Conservation (phyloP, 345 rosid genomes). For the Eucalyptus rudis region DNA sequence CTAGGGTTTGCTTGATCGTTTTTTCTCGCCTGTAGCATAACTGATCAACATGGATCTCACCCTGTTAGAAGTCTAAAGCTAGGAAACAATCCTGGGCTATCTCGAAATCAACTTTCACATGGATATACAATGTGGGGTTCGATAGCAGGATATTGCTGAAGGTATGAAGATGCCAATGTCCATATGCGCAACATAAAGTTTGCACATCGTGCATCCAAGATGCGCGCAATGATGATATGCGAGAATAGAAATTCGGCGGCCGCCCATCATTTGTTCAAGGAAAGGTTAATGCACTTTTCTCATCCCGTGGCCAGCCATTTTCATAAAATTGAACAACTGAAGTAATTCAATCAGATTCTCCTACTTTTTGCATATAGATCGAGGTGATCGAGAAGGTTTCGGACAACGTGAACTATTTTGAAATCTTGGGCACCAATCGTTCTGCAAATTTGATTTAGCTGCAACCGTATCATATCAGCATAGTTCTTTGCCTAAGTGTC, state of each 20-base stretch:
- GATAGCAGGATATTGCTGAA: neutral
- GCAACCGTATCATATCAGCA: neutral
- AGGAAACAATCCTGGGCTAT: neutral
- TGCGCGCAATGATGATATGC: neutral
- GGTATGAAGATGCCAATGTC: neutral
- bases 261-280: neutral
- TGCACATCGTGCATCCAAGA: too few relatives aligned
- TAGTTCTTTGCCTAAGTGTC: neutral
- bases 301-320: neutral
- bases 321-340: neutral
- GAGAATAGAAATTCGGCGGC: neutral
- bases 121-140: neutral
- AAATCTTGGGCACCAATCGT: neutral
- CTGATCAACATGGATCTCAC: neutral
- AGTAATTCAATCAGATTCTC: neutral
- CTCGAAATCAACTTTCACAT: neutral
- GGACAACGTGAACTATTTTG: neutral
- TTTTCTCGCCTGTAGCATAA: neutral
- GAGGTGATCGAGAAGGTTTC: neutral
- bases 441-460: neutral
- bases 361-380: neutral
- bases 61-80: neutral
- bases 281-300: neutral
- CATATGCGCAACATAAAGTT: neutral
- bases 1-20: neutral